Evolutionary conservation across 257 asterid species (phyloP), one percentile per base, ranked within the genome.

Genomic region (Plantago major): DNA sequence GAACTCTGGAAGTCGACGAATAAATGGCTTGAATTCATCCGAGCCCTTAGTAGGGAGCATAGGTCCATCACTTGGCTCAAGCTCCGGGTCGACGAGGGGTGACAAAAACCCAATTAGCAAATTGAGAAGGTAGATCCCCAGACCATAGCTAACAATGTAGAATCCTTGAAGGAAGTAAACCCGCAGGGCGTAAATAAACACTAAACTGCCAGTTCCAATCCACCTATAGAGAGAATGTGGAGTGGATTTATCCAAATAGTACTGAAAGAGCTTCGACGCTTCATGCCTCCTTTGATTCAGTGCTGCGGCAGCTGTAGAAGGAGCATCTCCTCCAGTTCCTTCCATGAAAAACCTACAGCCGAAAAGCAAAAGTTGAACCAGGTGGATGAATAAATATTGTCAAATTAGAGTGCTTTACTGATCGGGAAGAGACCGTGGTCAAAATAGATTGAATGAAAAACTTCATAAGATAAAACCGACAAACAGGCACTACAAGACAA

Each of bases 1-100:
- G 72, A 90, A 90, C 78, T 87, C 98, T 9, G 98, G 98, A 71
- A 91, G 98, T 42, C 98, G 98, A 17, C 98, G 96, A 66, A 91
- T 86, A 73, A 91, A 91, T 58, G 98, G 96, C 79, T 86, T 88
- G 81, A 88, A 91, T 73, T 91, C 98, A 63, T 91, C 98, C 12
- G 98, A 91, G 66, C 98, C 98, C 80, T 86, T 91, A 9, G 96
- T 91, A 9, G 98, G 98, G 45, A 91, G 77, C 72, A 79, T 14
- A 17, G 96, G 96, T 16, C 96, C 98, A 69, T 86, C 96, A 9
- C 79, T 42, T 22, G 71, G 79, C 58, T 91, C 98, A 65, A 86
- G 19, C 78, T 88, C 95, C 2, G 96, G 96, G 68, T 91, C 98
- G 75, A 88, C 98, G 58, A 91, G 98, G 55, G 98, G 98, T 12